Percentiles rank a stretch among this genome's conserved stretches.
Evolutionary conservation across 257 asterid genomes (phyloP).

Genomic region (Solanum peruvianum): DNA sequence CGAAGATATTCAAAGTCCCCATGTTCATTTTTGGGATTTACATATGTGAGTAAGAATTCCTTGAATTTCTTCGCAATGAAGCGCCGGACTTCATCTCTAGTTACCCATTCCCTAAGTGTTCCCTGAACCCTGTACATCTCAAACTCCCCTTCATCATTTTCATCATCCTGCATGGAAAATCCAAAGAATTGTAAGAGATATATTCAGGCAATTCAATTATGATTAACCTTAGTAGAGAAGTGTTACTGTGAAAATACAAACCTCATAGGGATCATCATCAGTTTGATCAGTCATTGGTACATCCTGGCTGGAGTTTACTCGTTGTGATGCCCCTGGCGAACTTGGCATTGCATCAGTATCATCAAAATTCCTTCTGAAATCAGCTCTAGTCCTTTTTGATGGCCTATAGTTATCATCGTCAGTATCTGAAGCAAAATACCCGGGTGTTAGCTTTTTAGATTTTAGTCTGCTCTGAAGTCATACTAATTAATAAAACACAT

Average conservation of each 20-base stretch:
- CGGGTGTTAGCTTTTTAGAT: not conserved
- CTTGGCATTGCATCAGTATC: constrained; percentile 77
- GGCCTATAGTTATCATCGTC: constrained; percentile 86
- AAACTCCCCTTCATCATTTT: constrained; percentile 72
- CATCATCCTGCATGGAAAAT: constrained; percentile 55
- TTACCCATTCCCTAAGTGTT: constrained; percentile 97
- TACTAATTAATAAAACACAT: not conserved
- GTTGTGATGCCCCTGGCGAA: constrained; percentile 58
- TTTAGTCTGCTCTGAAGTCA: not conserved
- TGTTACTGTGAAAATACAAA: constrained; percentile 6
- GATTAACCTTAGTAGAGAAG: not conserved
- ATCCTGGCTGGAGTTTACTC: constrained; percentile 64
- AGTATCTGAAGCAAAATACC: constrained; percentile 41
- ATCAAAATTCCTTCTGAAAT: constrained; percentile 40
- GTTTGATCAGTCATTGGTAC: constrained; percentile 83
- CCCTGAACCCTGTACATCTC: constrained; percentile 95
- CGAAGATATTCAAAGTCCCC: constrained; percentile 82
- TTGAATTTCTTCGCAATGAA: constrained; percentile 88
- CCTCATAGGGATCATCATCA: constrained; percentile 78
- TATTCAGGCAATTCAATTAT: not conserved
- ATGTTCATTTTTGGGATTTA: constrained; percentile 63
- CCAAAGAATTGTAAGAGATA: not conserved
- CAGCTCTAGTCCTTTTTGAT: constrained; percentile 70
- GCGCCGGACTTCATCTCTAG: constrained; percentile 97
- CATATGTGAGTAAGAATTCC: constrained; percentile 78